Conservation (phyloP, 31 red algal species). For the Odonthalia washingtoniensis region DNA sequence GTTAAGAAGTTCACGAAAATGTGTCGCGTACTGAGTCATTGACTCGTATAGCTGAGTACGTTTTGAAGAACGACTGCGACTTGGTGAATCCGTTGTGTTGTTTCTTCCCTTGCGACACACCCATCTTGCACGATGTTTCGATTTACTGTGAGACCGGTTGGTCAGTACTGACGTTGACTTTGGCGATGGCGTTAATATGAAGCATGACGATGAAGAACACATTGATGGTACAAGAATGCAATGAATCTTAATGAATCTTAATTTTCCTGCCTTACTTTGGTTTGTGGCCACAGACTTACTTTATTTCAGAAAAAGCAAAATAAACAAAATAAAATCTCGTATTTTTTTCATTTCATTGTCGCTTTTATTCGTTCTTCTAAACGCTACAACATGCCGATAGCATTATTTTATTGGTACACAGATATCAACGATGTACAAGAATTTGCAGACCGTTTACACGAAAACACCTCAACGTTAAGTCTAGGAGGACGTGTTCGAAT, state of each 20-base stretch:
- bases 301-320: too few species aligned
- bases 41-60: slow-evolving; percentile 46
- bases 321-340: too few species aligned
- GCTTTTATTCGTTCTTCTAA: too few species aligned
- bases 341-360: too few species aligned
- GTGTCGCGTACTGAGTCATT: slow-evolving; percentile 42
- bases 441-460: slow-evolving; percentile 34
- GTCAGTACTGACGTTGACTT: too few species aligned
- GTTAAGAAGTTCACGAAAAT: slow-evolving; percentile 46
- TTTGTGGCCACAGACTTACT: too few species aligned
- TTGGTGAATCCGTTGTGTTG: not conserved
- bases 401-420: slow-evolving; percentile 68
- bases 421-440: slow-evolving; percentile 33
- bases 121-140: slow-evolving; percentile 20
- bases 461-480: not conserved
- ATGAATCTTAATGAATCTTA: too few species aligned
- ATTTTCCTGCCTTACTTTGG: too few species aligned
- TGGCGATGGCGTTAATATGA: too few species aligned
- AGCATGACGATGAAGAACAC: too few species aligned
- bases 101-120: not conserved
- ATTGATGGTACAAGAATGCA: too few species aligned
- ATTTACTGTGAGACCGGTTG: too few species aligned
- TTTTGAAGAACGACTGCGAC: slow-evolving; percentile 55
- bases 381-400: slow-evolving; percentile 54
- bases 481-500: slow-evolving; percentile 64